Conservation (phyloP, 805 yeast genomes). For the Cyberlindnera sargentensis region DNA sequence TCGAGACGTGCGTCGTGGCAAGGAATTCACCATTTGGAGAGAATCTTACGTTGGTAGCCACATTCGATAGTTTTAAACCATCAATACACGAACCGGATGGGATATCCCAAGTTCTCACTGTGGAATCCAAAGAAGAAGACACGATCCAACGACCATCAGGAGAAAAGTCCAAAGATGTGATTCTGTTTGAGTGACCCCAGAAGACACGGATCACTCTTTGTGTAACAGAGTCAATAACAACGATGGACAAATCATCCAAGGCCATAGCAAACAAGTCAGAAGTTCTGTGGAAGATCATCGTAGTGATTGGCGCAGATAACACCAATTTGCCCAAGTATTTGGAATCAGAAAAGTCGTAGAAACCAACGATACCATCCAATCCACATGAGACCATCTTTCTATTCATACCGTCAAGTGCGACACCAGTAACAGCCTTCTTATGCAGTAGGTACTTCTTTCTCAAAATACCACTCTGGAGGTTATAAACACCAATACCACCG, state of each 20-base stretch:
- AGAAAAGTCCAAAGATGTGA: slow-evolving; percentile 82
- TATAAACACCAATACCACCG: slow-evolving; percentile 83
- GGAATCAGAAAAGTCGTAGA: slow-evolving; percentile 75
- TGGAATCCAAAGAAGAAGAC: slow-evolving; percentile 74
- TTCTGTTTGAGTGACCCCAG: slow-evolving; percentile 84
- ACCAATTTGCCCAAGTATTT: slow-evolving; percentile 58
- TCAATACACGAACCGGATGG: slow-evolving; percentile 97
- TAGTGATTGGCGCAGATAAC: slow-evolving; percentile 71
- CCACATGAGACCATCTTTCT: slow-evolving; percentile 81
- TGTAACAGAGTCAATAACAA: slow-evolving; percentile 75
- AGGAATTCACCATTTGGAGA: slow-evolving; percentile 85
- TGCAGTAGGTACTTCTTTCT: slow-evolving; percentile 66
- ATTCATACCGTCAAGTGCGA: slow-evolving; percentile 87
- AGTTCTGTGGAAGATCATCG: slow-evolving; percentile 67
- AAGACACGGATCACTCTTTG: slow-evolving; percentile 79
- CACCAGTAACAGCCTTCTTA: slow-evolving; percentile 78
- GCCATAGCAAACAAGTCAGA: slow-evolving; percentile 83
- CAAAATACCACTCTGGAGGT: slow-evolving; percentile 83
- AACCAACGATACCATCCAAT: slow-evolving; percentile 82
- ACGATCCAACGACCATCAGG: slow-evolving; percentile 96
- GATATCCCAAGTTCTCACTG: slow-evolving; percentile 93
- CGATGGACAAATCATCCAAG: slow-evolving; percentile 78
- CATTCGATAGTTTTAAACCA: slow-evolving; percentile 69
- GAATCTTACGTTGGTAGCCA: slow-evolving; percentile 74
- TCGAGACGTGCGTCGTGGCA: slow-evolving; percentile 88